These are phyloP conservation scores for Annulohypoxylon moriforme DNA, from an alignment of 495 filamentous ascomycete species.

Conservation along the genomic window DNA sequence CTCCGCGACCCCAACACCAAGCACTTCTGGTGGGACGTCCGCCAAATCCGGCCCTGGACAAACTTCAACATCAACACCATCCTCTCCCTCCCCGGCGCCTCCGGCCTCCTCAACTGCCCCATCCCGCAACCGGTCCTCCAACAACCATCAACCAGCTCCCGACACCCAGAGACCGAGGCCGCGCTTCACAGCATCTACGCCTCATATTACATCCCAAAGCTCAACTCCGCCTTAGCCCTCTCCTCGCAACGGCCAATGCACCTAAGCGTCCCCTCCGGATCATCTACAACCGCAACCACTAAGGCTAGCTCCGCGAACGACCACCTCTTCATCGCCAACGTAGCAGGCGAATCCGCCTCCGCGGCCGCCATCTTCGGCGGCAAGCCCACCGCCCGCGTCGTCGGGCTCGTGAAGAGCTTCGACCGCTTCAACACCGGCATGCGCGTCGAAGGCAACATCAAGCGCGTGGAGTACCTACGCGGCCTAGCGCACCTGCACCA, in stretches of 20 bases:
- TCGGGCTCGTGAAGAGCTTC: constrained; percentile 88
- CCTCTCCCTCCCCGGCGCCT: constrained; percentile 75
- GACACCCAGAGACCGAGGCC: constrained; percentile 78
- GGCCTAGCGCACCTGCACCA: constrained; percentile 85
- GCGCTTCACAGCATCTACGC: constrained; percentile 75
- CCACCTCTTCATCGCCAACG: constrained; percentile 73
- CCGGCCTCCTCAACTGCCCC: constrained; percentile 76
- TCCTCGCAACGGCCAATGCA: constrained; percentile 70
- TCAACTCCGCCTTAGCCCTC: constrained; percentile 80
- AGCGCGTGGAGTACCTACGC: constrained; percentile 85
- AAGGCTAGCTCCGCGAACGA: constrained; percentile 63
- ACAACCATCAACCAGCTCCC: constrained; percentile 61
- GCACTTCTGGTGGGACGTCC: constrained; percentile 95
- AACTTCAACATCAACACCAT: constrained; percentile 80
- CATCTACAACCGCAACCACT: constrained; percentile 34
- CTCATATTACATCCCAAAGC: constrained; percentile 77
- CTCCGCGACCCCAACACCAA: constrained; percentile 75
- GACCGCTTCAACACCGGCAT: constrained; percentile 94
- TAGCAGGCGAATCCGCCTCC: constrained; percentile 58
- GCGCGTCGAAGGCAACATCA: constrained; percentile 82
- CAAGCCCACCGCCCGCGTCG: constrained; percentile 79
- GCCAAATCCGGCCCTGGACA: constrained; percentile 84
- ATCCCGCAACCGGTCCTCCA: constrained; percentile 74
- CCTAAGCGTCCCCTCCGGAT: constrained; percentile 66
- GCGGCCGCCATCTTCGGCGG: constrained; percentile 72